Evolutionary conservation across 345 rosid genomes (phyloP).

Genomic region (Salix koriyanagi): DNA sequence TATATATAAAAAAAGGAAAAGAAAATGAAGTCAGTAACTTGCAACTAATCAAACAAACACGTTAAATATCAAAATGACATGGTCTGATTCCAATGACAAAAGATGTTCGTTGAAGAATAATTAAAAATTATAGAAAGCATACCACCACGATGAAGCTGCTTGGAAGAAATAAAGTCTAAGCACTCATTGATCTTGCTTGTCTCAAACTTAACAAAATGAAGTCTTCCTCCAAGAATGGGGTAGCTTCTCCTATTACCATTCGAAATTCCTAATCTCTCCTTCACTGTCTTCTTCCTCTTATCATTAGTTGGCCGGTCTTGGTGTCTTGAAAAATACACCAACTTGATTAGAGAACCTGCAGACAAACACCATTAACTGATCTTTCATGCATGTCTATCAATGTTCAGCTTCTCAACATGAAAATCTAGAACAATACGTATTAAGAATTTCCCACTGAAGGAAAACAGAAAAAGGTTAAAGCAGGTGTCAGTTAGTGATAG

Average conservation of each 20-base stretch:
- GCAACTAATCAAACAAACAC: background rate
- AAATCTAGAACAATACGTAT: background rate
- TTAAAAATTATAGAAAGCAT: constrained; percentile 5
- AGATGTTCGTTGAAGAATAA: background rate
- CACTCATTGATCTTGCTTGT: constrained; percentile 85
- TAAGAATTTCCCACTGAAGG: background rate
- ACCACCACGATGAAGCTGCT: constrained; percentile 89
- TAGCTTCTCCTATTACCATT: constrained; percentile 84
- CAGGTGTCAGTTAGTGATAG: background rate
- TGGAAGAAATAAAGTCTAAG: constrained; percentile 86
- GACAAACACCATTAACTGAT: constrained; percentile 7
- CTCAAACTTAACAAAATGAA: constrained; percentile 94
- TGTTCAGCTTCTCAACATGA: background rate
- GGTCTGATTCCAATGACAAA: constrained; percentile 1
- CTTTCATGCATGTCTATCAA: background rate
- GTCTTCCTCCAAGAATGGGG: constrained; percentile 96
- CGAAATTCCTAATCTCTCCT: constrained; percentile 70
- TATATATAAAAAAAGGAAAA: background rate
- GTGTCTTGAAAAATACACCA: constrained; percentile 96
- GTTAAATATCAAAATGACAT: background rate
- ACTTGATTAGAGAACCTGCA: constrained; percentile 92
- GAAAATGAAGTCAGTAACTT: constrained; percentile 3
- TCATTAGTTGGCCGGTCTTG: constrained; percentile 59
- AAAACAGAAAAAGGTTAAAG: background rate
- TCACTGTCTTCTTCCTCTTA: constrained; percentile 63